Evolutionary conservation across 495 filamentous ascomycete species (phyloP).

Genomic region (Penicillium lividum): DNA sequence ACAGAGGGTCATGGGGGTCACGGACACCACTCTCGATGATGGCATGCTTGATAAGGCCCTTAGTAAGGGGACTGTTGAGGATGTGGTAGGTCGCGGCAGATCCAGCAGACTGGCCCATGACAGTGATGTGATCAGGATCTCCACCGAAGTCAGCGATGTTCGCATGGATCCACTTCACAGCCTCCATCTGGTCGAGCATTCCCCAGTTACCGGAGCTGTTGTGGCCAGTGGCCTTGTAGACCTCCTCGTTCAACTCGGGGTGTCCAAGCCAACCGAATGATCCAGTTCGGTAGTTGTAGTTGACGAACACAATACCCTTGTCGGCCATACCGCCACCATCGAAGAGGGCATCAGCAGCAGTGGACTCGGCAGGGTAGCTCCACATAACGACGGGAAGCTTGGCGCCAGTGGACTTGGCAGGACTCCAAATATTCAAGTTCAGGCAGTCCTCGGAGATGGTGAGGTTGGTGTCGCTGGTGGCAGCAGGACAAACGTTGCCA

Average conservation of each 20-base stretch:
- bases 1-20: constrained; percentile 20
- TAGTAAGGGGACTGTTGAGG: constrained; percentile 18
- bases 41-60: constrained; percentile 8
- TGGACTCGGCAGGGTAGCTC: constrained; percentile 27
- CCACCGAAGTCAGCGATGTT: constrained; percentile 40
- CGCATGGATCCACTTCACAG: constrained; percentile 9
- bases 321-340: constrained; percentile 30
- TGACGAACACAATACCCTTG: constrained; percentile 33
- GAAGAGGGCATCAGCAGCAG: constrained; percentile 26
- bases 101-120: constrained; percentile 50
- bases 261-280: constrained; percentile 39
- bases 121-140: constrained; percentile 27
- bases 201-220: constrained; percentile 40
- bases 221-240: constrained; percentile 20
- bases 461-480: constrained; percentile 4
- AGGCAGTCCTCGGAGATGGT: constrained; percentile 32
- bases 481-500: background rate
- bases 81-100: constrained; percentile 39
- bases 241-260: constrained; percentile 7
- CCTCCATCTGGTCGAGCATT: constrained; percentile 33
- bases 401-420: background rate
- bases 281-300: constrained; percentile 33
- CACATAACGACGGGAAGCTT: constrained; percentile 30
- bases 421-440: constrained; percentile 27
- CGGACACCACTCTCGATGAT: constrained; percentile 24